Conservation (phyloP, 306 rosid species). For the Rosa multiflora region DNA sequence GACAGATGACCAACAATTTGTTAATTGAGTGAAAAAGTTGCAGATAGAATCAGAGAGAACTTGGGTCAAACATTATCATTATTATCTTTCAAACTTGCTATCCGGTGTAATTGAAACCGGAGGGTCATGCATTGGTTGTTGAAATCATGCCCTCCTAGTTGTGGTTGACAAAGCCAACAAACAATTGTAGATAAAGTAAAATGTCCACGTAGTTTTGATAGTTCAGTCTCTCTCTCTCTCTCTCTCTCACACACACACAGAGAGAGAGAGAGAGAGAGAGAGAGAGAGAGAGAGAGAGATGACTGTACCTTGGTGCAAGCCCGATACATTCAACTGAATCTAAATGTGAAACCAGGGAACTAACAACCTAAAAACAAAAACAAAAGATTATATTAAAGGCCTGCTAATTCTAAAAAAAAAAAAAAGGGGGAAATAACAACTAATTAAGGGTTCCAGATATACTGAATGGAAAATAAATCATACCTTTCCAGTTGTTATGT, state of each 20-base stretch:
- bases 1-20: neutral
- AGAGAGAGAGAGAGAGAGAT: slow-evolving; percentile 1
- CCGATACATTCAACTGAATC: slow-evolving; percentile 81
- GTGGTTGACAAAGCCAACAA: neutral
- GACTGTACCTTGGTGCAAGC: slow-evolving; percentile 61
- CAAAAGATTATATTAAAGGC: slow-evolving; percentile 20
- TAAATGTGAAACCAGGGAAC: slow-evolving; percentile 56
- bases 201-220: neutral
- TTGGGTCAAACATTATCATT: neutral
- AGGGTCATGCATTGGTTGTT: neutral
- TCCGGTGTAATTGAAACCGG: neutral
- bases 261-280: neutral
- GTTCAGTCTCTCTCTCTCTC: too few species aligned
- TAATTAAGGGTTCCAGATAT: neutral
- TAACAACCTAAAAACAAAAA: slow-evolving; percentile 55
- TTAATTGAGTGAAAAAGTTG: neutral
- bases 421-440: neutral
- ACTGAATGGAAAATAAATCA: slow-evolving; percentile 18
- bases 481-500: slow-evolving; percentile 79
- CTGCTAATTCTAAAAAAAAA: neutral
- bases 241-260: neutral
- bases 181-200: neutral
- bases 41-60: neutral
- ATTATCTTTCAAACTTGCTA: neutral
- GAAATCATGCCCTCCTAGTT: neutral